Base-by-base conservation (phyloP, 176 grass and related monocot genomes). In the Pharus latifolius region DNA sequence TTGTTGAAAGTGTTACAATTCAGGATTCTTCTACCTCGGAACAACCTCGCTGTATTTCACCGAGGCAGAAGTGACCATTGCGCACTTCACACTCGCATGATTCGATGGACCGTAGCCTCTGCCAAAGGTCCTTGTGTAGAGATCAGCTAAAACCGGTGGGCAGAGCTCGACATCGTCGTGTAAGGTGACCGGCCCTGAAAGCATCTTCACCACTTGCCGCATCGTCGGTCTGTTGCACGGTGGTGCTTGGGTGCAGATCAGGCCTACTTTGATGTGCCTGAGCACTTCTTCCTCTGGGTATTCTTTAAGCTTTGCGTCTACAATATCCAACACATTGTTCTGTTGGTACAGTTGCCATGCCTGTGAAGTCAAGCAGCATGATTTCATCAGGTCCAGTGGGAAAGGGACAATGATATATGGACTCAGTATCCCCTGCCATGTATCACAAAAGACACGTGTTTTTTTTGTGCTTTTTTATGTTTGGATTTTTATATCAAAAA, bases 201-300 rank as follows among this genome's bases (percentile, higher is more conserved):
- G 65, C 70, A 66, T 38, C 49, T 22, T 40, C 19, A 83, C 80
- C 58, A 83, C 80, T 26, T 80, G 58, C 49, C 16, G 50, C 85
- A 88, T 88, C 6, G 70, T 70, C 15, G 85, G 80, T 37, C 76
- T 71, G 57, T 55, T 61, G 25, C 42, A 13, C 3, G 85, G 70
- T 63, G 57, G 7, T 11, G 33, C 70, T 63, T 80, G 76, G 11
- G 80, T 88, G 76, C 80, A 88, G 20, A 71, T 50, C 44, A 88
- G 80, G 42, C 70, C 85, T 2, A 83, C 76, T 49, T 65, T 75
- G 64, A 88, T 75, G 80, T 54, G 76, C 25, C 75, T 63, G 11
- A 88, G 56, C 26, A 60, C 80, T 35, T 83, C 85, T 37, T 75
- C 58, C 85, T 88, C 76, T 15, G 63, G 70, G 58, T 49, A 83